Percentiles rank a stretch among this genome's conserved stretches.
These are phyloP conservation scores for Clarireedia monteithiana DNA, from an alignment of 2,329 filamentous ascomycete genomes.

Conservation along the genomic window DNA sequence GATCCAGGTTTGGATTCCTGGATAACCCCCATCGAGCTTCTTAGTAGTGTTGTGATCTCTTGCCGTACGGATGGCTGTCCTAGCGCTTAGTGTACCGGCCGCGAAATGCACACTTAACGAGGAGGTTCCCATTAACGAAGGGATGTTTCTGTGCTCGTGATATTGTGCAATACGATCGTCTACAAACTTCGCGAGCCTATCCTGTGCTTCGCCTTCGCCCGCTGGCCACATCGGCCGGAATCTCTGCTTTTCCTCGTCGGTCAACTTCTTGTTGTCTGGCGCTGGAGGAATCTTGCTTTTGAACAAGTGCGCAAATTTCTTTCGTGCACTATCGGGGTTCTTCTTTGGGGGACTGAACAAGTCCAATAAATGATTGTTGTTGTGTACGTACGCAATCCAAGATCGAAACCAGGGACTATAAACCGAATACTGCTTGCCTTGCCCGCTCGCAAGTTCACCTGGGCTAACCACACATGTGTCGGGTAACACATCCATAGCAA, in stretches of 20 bases:
- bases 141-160: slow-evolving; percentile 56
- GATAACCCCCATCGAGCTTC: slow-evolving; percentile 57
- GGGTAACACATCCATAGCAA: slow-evolving; percentile 64
- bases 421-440: slow-evolving; percentile 74
- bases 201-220: slow-evolving; percentile 64
- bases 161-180: slow-evolving; percentile 56
- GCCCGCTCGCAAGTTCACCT: slow-evolving; percentile 55
- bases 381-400: slow-evolving; percentile 68
- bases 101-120: slow-evolving; percentile 65
- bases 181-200: slow-evolving; percentile 59
- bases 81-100: slow-evolving; percentile 58
- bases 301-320: slow-evolving; percentile 50
- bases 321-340: slow-evolving; percentile 41
- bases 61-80: slow-evolving; percentile 59
- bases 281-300: slow-evolving; percentile 49
- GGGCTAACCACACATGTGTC: slow-evolving; percentile 80
- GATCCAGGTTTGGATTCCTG: slow-evolving; percentile 67
- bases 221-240: slow-evolving; percentile 60
- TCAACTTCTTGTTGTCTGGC: slow-evolving; percentile 55
- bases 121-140: slow-evolving; percentile 55
- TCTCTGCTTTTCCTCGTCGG: slow-evolving; percentile 48
- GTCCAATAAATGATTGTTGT: slow-evolving; percentile 59
- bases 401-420: slow-evolving; percentile 75
- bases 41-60: slow-evolving; percentile 54
- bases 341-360: slow-evolving; percentile 47